Evolutionary conservation across 2,329 filamentous ascomycete species (phyloP).

Genomic region (Aschersonia sp.): DNA sequence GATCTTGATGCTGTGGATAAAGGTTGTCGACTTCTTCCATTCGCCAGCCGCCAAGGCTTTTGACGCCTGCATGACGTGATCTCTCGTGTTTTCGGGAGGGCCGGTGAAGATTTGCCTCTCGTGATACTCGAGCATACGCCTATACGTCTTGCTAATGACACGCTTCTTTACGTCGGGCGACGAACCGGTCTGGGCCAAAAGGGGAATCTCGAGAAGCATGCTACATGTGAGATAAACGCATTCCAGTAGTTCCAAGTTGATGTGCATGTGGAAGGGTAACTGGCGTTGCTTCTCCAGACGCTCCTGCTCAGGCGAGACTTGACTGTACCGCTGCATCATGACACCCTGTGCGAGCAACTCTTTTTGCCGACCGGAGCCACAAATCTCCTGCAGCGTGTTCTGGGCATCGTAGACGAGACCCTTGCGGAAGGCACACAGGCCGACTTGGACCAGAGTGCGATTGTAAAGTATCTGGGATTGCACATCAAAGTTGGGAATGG

Average conservation of each 20-base stretch:
- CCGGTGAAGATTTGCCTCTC: constrained; percentile 99
- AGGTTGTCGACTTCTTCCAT: constrained; percentile 92
- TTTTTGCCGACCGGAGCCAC: constrained; percentile 93
- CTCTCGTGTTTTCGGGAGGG: constrained; percentile 94
- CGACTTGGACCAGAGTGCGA: constrained; percentile 92
- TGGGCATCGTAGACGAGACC: constrained; percentile 96
- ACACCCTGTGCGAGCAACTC: constrained; percentile 95
- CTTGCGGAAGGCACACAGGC: constrained; percentile 94
- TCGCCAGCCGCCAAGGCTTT: constrained; percentile 93
- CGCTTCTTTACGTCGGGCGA: constrained; percentile 95
- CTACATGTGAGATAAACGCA: constrained; percentile 98
- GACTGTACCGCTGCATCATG: constrained; percentile 93
- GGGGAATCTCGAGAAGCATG: constrained; percentile 96
- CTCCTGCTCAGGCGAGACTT: constrained; percentile 95
- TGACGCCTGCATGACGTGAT: constrained; percentile 98
- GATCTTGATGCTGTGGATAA: constrained; percentile 98
- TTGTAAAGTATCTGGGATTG: constrained; percentile 98
- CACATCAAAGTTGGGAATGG: constrained; percentile 91
- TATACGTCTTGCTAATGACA: constrained; percentile 98
- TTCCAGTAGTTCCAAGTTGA: constrained; percentile 95
- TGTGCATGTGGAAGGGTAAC: constrained; percentile 99
- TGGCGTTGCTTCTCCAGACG: constrained; percentile 93
- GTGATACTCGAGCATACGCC: constrained; percentile 97
- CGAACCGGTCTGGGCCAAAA: constrained; percentile 91
- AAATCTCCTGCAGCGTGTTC: constrained; percentile 95